A percentile compares a stretch with the other conserved stretches of the same genome.
Evolutionary conservation across 23 red algal species (phyloP).

Genomic region (Pyropia yezoensis): DNA sequence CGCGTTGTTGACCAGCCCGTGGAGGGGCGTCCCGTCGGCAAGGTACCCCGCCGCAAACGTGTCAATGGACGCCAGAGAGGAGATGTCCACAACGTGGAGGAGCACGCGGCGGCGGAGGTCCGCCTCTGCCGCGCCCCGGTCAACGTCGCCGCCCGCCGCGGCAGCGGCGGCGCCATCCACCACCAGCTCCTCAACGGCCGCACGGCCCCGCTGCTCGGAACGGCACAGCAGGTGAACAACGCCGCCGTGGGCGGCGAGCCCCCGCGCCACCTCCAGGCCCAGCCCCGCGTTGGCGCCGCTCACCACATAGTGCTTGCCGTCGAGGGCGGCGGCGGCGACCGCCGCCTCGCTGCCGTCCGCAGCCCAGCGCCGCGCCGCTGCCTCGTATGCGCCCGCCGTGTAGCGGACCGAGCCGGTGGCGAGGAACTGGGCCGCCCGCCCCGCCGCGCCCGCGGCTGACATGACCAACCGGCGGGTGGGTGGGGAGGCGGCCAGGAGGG

Average conservation of each 20-base stretch:
- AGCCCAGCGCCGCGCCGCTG: slow-evolving; percentile 16
- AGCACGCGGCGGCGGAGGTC: neutral
- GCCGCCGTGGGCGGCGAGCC: slow-evolving; percentile 28
- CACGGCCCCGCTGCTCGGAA: slow-evolving; percentile 35
- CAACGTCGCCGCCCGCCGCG: slow-evolving; percentile 15
- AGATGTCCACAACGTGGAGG: slow-evolving; percentile 55
- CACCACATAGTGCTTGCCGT: slow-evolving; percentile 43
- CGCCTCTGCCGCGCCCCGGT: neutral
- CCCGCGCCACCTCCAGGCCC: slow-evolving; percentile 45
- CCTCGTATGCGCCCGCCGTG: slow-evolving; percentile 36
- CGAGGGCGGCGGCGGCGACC: slow-evolving; percentile 29
- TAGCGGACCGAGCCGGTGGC: slow-evolving; percentile 32
- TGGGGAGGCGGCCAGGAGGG: too few species aligned
- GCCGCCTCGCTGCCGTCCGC: slow-evolving; percentile 26
- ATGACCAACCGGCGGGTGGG: too few species aligned
- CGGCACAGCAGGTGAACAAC: slow-evolving; percentile 54
- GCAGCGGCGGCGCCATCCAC: neutral
- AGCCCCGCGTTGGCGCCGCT: slow-evolving; percentile 79
- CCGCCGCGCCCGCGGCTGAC: neutral
- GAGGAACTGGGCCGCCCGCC: slow-evolving; percentile 56
- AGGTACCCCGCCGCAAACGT: slow-evolving; percentile 23
- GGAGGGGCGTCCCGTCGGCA: slow-evolving; percentile 5
- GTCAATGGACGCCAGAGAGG: slow-evolving; percentile 17
- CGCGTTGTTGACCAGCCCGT: slow-evolving; percentile 78
- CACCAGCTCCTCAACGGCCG: slow-evolving; percentile 16